These are phyloP conservation scores for Glomus cerebriforme DNA, from an alignment of 192 early-diverging fungal species.

Conservation along the genomic window DNA sequence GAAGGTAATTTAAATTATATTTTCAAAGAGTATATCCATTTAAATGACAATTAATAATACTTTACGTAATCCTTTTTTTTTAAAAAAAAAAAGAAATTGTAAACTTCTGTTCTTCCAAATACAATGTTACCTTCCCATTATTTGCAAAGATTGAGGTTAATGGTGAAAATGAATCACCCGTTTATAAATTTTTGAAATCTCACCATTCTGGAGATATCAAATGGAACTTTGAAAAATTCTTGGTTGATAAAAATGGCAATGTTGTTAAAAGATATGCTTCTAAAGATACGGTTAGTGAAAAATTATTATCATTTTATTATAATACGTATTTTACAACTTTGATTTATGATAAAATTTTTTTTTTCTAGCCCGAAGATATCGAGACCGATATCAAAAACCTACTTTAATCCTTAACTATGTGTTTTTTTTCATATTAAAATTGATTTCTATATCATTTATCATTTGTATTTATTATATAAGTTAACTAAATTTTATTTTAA, in stretches of 20 bases:
- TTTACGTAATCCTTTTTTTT: not conserved
- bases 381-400: too few relatives aligned
- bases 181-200: conserved; percentile 67
- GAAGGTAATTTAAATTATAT: not conserved
- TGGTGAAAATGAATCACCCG: conserved; percentile 62
- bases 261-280: conserved; percentile 64
- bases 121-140: conserved; percentile 75
- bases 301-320: too few relatives aligned
- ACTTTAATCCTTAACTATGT: too few relatives aligned
- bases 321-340: too few relatives aligned
- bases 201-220: conserved; percentile 66
- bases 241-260: conserved; percentile 66
- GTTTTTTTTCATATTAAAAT: too few relatives aligned
- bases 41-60: not conserved
- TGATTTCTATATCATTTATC: too few relatives aligned
- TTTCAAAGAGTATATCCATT: not conserved
- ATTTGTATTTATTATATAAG: too few relatives aligned
- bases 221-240: conserved; percentile 89
- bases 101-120: not conserved
- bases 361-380: not conserved
- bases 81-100: not conserved
- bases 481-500: too few relatives aligned
- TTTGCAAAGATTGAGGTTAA: conserved; percentile 87
- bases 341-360: too few relatives aligned
- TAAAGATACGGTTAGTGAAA: not conserved